phyloP scores from a whole-genome alignment of 2,329 filamentous ascomycete genomes.

The Fusarium begoniae region DNA sequence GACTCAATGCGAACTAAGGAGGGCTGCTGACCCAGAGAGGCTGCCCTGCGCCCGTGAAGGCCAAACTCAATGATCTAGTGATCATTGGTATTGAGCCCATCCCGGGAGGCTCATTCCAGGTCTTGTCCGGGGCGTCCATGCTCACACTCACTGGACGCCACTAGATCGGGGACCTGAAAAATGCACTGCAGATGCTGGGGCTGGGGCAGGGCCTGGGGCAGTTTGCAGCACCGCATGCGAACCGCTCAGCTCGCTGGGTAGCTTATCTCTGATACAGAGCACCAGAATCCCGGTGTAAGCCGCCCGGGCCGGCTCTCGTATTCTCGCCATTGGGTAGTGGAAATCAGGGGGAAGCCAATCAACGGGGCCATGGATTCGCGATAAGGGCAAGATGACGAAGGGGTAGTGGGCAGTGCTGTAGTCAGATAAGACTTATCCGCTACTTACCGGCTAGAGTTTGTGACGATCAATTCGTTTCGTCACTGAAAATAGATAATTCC shows the following conservation, averaged over 20 bases:
- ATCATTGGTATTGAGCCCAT: slow-evolving; percentile 9
- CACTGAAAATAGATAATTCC: slow-evolving; percentile 31
- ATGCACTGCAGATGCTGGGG: slow-evolving; percentile 6
- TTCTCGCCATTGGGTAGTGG: slow-evolving; percentile 34
- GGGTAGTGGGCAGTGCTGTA: slow-evolving; percentile 22
- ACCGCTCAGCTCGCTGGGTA: slow-evolving; percentile 9
- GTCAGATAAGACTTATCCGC: slow-evolving; percentile 35
- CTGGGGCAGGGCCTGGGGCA: slow-evolving; percentile 1
- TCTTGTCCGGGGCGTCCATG: slow-evolving; percentile 18
- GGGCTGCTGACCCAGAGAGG: slow-evolving; percentile 22
- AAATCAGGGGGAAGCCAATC: slow-evolving; percentile 33
- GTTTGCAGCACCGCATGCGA: slow-evolving; percentile 18
- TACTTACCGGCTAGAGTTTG: slow-evolving; percentile 35
- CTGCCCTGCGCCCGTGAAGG: slow-evolving; percentile 33
- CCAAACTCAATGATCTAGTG: slow-evolving; percentile 18
- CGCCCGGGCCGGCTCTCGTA: slow-evolving; percentile 44
- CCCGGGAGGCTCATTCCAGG: slow-evolving; percentile 20
- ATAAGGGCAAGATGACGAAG: slow-evolving; percentile 34
- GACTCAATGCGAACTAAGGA: slow-evolving; percentile 11
- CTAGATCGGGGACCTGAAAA: slow-evolving; percentile 39
- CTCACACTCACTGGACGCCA: slow-evolving; percentile 25
- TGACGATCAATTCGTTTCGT: slow-evolving; percentile 33
- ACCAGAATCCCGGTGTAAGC: slow-evolving; percentile 37
- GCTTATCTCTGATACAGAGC: slow-evolving; percentile 32
- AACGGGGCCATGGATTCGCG: slow-evolving; percentile 21